A percentile compares a stretch with the other conserved stretches of the same genome.
Conservation (phyloP, 768 basidiomycete genomes). For the Fomitopsis pulvina region DNA sequence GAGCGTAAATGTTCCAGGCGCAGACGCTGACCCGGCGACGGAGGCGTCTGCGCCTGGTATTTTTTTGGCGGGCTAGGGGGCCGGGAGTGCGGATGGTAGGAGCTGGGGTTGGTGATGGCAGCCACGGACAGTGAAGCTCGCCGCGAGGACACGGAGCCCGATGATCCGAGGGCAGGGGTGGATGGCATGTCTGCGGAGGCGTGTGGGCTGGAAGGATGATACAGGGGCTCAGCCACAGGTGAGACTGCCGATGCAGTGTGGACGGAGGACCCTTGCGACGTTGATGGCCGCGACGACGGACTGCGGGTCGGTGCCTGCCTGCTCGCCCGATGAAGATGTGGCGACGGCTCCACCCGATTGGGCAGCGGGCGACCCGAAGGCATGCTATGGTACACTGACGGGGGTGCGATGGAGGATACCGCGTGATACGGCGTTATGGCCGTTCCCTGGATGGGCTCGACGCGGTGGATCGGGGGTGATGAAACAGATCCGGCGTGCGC, state of each 20-base stretch:
- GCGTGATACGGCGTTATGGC: slow-evolving; percentile 19
- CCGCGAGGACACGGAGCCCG: slow-evolving; percentile 26
- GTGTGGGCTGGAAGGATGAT: slow-evolving; percentile 11
- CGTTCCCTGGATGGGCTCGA: slow-evolving; percentile 18
- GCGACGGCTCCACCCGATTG: neutral
- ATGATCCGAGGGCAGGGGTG: slow-evolving; percentile 18
- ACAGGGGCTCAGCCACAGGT: neutral
- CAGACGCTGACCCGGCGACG: slow-evolving; percentile 69
- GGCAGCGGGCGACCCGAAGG: slow-evolving; percentile 1
- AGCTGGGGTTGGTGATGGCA: slow-evolving; percentile 36
- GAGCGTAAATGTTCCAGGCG: slow-evolving; percentile 34
- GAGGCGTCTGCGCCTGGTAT: slow-evolving; percentile 72
- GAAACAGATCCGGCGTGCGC: slow-evolving; percentile 16
- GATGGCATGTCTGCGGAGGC: slow-evolving; percentile 17
- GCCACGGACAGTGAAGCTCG: slow-evolving; percentile 35
- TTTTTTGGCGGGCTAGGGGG: slow-evolving; percentile 55
- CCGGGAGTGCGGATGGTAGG: slow-evolving; percentile 15
- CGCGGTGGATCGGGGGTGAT: slow-evolving; percentile 13
- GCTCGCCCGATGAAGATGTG: slow-evolving; percentile 3
- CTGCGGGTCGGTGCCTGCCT: slow-evolving; percentile 4
- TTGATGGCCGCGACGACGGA: slow-evolving; percentile 4
- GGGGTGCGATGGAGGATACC: neutral
- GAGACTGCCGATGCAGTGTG: neutral
- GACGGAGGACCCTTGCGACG: slow-evolving; percentile 1
- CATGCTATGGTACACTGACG: slow-evolving; percentile 3